Conservation (phyloP, 2,329 filamentous ascomycete species). For the Helicocarpus griseus region DNA sequence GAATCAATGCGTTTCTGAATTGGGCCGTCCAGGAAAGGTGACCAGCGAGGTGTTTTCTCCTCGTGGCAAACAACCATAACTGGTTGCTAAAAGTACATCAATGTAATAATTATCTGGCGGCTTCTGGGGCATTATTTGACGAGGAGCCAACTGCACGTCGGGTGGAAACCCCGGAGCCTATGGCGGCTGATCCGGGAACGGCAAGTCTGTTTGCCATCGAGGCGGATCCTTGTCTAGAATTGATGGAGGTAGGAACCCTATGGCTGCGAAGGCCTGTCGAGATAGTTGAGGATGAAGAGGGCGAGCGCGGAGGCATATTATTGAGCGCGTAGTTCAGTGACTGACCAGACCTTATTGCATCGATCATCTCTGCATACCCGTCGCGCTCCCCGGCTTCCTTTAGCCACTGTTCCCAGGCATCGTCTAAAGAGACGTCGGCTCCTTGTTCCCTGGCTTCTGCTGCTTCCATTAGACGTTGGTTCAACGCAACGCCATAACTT, state of each 20-base stretch:
- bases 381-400: constrained; percentile 47
- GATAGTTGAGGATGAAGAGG: not conserved
- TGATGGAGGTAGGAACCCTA: not conserved
- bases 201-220: not conserved
- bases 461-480: constrained; percentile 43
- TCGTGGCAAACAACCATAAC: not conserved
- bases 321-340: constrained; percentile 19
- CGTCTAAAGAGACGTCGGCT: constrained; percentile 34
- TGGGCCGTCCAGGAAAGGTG: not conserved
- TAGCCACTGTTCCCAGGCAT: constrained; percentile 48
- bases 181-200: not conserved
- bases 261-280: not conserved
- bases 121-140: not conserved
- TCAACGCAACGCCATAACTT: constrained; percentile 43
- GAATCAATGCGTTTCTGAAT: not conserved
- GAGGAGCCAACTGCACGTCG: not conserved
- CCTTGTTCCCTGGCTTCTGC: constrained; percentile 44
- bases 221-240: not conserved
- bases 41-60: not conserved
- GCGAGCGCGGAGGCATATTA: constrained; percentile 12
- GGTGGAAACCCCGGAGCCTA: not conserved
- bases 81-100: not conserved
- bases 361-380: constrained; percentile 30
- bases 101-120: not conserved
- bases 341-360: constrained; percentile 29